Base-by-base conservation (phyloP, 768 basidiomycete genomes). In the Tricholoma furcatifolium region DNA sequence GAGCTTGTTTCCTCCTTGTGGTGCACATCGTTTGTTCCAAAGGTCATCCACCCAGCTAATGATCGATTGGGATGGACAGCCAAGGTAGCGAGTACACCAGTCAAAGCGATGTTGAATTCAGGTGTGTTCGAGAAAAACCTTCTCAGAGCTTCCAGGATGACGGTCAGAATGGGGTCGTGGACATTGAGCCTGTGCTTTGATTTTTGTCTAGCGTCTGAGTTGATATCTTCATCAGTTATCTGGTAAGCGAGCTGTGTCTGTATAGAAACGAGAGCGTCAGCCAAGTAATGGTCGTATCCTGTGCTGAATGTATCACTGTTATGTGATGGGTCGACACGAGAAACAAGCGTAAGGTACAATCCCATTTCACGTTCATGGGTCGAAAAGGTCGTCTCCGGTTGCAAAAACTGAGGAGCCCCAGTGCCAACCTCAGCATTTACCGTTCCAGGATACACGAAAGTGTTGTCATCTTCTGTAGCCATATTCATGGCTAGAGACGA, bases 41-140 rank as follows among this genome's bases (percentile, higher is more conserved):
- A 91, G 1, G 91, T 86, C 42, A 97, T 65, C 94, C 94, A 98
- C 1, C 94, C 93, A 0, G 87, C 83, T 21, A 97, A 74, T 2
- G 90, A 91, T 6, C 94, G 81, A 64, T 91, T 78, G 3, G 95
- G 91, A 63, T 93, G 91, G n/a, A 85, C 72, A 0, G 92, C 91
- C 15, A 98, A 71, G 10, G 84, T 81, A 3, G 91, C 84, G 31
- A 97, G 70, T 4, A 87, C 82, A 18, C 91, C 91, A 3, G 92
- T 97, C 56, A 98, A 69, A 0, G 88, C 88, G 48, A 98, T 82
- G 65, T 98, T 98, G 67, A 80, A 83, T 58, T 94, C 89, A 11
- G 94, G 85, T 0, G 87, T 77, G 58, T 96, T 93, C 12, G 82
- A 81, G 68, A 97, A 91, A 77, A 98, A 96, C 53, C 74, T 76